Conservation (phyloP, 176 grass and related monocot species). For the Hsuehochloa calcarea region DNA sequence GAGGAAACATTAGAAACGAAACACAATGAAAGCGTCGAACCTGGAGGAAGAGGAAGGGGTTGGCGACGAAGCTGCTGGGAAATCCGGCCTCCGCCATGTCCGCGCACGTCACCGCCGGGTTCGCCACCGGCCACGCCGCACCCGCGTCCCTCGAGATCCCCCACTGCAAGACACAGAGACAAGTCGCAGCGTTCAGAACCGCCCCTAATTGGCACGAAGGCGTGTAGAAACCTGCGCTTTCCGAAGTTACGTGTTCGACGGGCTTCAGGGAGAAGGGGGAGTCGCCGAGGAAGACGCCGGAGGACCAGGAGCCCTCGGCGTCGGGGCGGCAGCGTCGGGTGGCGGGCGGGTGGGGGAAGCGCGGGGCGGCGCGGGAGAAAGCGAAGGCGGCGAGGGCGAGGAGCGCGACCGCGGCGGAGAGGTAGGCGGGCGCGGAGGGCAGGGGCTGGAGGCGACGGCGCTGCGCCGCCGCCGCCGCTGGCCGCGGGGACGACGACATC, state of each 20-base stretch:
- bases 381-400: slow-evolving; percentile 45
- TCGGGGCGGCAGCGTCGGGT: slow-evolving; percentile 56
- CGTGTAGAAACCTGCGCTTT: background rate
- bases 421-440: slow-evolving; percentile 35
- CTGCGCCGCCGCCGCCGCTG: slow-evolving; percentile 28
- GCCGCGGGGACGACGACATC: slow-evolving; percentile 23
- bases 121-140: slow-evolving; percentile 78
- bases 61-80: slow-evolving; percentile 81
- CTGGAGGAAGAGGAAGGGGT: slow-evolving; percentile 88
- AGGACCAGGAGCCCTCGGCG: slow-evolving; percentile 84
- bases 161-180: slow-evolving; percentile 48
- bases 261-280: slow-evolving; percentile 70
- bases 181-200: background rate
- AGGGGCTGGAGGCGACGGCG: slow-evolving; percentile 24
- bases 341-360: slow-evolving; percentile 46
- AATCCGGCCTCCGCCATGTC: slow-evolving; percentile 48
- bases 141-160: slow-evolving; percentile 46
- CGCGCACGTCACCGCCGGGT: slow-evolving; percentile 73
- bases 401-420: slow-evolving; percentile 38
- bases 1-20: background rate
- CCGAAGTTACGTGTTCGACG: slow-evolving; percentile 56
- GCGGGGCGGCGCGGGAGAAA: slow-evolving; percentile 58
- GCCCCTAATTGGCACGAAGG: background rate
- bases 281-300: slow-evolving; percentile 67
- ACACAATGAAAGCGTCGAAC: slow-evolving; percentile 28